Percentiles rank a stretch among this genome's conserved stretches.
These are phyloP conservation scores for Boletellus emodensis DNA, from an alignment of 768 basidiomycete species.

Conservation along the genomic window DNA sequence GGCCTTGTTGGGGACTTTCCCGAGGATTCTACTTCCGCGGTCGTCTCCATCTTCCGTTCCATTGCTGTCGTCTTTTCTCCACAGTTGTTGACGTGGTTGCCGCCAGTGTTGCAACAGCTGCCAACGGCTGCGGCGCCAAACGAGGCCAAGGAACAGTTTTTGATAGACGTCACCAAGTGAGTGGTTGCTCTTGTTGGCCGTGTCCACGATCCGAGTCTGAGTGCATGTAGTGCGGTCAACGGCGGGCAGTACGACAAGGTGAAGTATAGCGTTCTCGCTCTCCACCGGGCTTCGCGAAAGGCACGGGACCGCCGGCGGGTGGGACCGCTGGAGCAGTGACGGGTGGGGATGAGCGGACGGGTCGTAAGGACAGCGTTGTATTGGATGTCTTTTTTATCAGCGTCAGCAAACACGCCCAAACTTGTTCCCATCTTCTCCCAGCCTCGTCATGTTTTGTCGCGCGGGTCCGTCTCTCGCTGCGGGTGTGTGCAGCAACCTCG, in stretches of 20 bases:
- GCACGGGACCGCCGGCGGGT: slow-evolving; percentile 58
- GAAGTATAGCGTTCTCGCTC: slow-evolving; percentile 67
- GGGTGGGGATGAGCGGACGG: not conserved
- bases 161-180: slow-evolving; percentile 72
- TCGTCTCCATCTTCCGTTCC: slow-evolving; percentile 75
- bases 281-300: slow-evolving; percentile 74
- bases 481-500: slow-evolving; percentile 22
- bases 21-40: slow-evolving; percentile 70
- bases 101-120: slow-evolving; percentile 65
- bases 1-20: slow-evolving; percentile 88
- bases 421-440: slow-evolving; percentile 12
- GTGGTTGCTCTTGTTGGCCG: slow-evolving; percentile 26
- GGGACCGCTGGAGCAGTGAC: slow-evolving; percentile 28
- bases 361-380: not conserved
- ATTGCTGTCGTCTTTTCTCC: slow-evolving; percentile 63
- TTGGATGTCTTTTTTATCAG: slow-evolving; percentile 11
- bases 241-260: slow-evolving; percentile 71
- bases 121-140: slow-evolving; percentile 57
- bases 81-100: slow-evolving; percentile 70
- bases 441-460: slow-evolving; percentile 49
- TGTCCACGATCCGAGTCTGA: not conserved
- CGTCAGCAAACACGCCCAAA: slow-evolving; percentile 28
- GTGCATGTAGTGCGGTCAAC: slow-evolving; percentile 53
- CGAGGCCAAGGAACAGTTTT: slow-evolving; percentile 65
- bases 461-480: slow-evolving; percentile 53